Evolutionary conservation across 2,329 filamentous ascomycete species (phyloP).

Genomic region (Fonsecaea nubica): DNA sequence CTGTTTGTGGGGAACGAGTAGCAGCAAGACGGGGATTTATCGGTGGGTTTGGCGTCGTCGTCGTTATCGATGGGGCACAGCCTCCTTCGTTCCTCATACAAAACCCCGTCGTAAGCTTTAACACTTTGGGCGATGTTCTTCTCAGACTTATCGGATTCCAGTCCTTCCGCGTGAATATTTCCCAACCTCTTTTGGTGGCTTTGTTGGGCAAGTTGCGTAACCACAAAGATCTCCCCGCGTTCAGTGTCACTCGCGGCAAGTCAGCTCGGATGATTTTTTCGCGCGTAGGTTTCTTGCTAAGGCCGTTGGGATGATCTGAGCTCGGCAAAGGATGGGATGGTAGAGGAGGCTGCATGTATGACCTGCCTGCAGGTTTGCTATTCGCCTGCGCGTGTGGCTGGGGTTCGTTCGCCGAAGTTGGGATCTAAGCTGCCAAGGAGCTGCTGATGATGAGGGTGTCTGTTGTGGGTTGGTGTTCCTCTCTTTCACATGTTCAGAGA

Average conservation of each 20-base stretch:
- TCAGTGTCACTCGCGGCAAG: no score
- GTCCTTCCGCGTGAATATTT: conserved; percentile 13
- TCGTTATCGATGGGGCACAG: not conserved
- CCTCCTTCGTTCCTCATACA: conserved; percentile 3
- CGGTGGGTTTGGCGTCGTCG: not conserved
- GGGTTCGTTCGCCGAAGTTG: not conserved
- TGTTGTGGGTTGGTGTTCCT: not conserved
- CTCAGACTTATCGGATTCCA: not conserved
- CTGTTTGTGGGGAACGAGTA: not conserved
- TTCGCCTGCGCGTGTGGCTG: not conserved
- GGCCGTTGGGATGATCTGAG: not conserved
- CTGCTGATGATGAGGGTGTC: not conserved
- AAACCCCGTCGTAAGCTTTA: conserved; percentile 9
- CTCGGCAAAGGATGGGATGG: not conserved
- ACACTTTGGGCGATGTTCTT: conserved; percentile 3
- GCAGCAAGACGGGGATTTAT: not conserved
- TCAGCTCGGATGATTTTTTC: not conserved
- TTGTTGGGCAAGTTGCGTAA: not conserved
- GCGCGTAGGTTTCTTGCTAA: not conserved
- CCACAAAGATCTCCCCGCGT: not conserved
- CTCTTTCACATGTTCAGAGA: conserved; percentile 2
- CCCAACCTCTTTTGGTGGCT: not conserved
- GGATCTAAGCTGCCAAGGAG: not conserved
- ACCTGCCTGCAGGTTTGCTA: not conserved
- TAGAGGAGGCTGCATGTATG: not conserved